Conservation (phyloP, 768 basidiomycete genomes). For the Leccinum subtestaceum region DNA sequence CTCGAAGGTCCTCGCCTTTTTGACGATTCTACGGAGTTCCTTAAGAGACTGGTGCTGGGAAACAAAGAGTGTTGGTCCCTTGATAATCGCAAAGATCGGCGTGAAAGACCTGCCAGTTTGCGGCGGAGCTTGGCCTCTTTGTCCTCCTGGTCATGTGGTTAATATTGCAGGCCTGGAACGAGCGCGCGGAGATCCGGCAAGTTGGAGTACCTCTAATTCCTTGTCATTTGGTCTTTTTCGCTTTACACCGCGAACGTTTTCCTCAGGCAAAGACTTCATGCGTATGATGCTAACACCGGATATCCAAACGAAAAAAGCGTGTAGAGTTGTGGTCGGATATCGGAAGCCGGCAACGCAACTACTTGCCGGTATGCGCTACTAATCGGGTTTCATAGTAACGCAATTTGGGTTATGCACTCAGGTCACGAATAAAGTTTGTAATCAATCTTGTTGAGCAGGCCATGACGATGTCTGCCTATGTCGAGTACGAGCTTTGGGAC, state of each 20-base stretch:
- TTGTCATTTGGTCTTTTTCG: constrained; percentile 42
- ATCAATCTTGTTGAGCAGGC: not conserved
- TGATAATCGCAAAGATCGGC: constrained; percentile 7
- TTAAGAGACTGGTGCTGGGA: constrained; percentile 71
- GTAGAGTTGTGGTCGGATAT: too few relatives aligned
- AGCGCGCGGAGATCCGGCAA: not conserved
- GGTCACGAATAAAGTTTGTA: not conserved
- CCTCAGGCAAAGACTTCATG: not conserved
- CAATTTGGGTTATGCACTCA: too few relatives aligned
- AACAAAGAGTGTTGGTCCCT: constrained; percentile 11
- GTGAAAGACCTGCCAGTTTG: constrained; percentile 51
- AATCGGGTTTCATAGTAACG: too few relatives aligned
- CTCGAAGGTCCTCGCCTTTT: constrained; percentile 80
- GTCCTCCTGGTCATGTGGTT: constrained; percentile 34
- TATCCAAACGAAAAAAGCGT: too few relatives aligned
- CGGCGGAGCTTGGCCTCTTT: constrained; percentile 42
- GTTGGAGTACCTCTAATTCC: constrained; percentile 28
- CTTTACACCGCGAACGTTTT: constrained; percentile 34
- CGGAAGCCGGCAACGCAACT: too few relatives aligned
- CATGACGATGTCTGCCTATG: not conserved
- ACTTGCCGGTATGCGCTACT: too few relatives aligned
- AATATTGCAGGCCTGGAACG: not conserved
- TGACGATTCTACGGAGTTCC: constrained; percentile 71
- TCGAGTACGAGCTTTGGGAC: not conserved
- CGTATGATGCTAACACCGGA: not conserved